These are phyloP conservation scores for apple (Malus domestica) DNA, from an alignment of 306 rosid species.

Conservation along the genomic window ASM211411v1 NC_041792.1:620501-621000, in stretches of 20 bases:
- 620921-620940: not conserved
- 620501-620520: not conserved
- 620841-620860: not conserved
- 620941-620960: slow-evolving; percentile 51
- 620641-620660: not conserved
- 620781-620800: not conserved
- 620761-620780: not conserved
- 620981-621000: slow-evolving; percentile 92
- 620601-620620: not conserved
- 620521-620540: not conserved
- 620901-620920: not conserved
- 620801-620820: not conserved
- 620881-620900: not conserved
- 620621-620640: not conserved
- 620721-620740: not conserved
- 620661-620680: not conserved
- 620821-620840: not conserved
- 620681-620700: not conserved
- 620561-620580: not conserved
- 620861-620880: not conserved
- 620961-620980: slow-evolving; percentile 67
- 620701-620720: not conserved
- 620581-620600: not conserved
- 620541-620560: not conserved
- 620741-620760: not conserved